Conservation (phyloP, 164 flowering plant genomes). For the Buxus sempervirens region DNA sequence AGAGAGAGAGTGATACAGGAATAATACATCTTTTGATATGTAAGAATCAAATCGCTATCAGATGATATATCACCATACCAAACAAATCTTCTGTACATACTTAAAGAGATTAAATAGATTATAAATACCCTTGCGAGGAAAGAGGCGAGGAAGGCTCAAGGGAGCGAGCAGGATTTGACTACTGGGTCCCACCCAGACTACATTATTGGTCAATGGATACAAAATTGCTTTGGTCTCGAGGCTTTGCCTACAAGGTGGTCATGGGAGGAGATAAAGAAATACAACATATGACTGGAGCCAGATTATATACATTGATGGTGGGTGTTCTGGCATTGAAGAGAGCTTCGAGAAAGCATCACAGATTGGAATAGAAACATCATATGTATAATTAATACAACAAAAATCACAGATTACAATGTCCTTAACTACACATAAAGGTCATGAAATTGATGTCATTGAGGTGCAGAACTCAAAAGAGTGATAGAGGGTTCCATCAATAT, state of each 20-base stretch:
- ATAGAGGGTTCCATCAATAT: constrained; percentile 55
- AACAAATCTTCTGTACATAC: not conserved
- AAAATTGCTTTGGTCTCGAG: constrained; percentile 19
- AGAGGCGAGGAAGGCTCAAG: too few relatives aligned
- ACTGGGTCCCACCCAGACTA: too few relatives aligned
- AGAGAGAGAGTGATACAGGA: too few relatives aligned
- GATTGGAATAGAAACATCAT: constrained; percentile 78
- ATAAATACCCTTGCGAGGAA: too few relatives aligned
- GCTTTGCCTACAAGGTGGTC: constrained; percentile 35
- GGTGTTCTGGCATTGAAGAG: not conserved
- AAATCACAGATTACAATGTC: constrained; percentile 35
- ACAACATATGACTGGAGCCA: constrained; percentile 46
- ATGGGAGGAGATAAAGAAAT: constrained; percentile 14
- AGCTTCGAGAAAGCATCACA: too few relatives aligned
- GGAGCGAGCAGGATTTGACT: too few relatives aligned
- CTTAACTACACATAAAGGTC: constrained; percentile 18
- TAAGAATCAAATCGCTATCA: not conserved
- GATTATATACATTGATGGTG: constrained; percentile 27
- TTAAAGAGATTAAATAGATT: not conserved
- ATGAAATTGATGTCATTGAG: constrained; percentile 66
- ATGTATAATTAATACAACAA: constrained; percentile 42
- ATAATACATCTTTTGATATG: too few relatives aligned
- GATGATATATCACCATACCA: not conserved
- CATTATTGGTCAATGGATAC: too few relatives aligned
- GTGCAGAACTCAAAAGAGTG: constrained; percentile 43